Evolutionary conservation across 2,329 filamentous ascomycete species (phyloP).

Genomic region (Cercospora zeae-maydis): DNA sequence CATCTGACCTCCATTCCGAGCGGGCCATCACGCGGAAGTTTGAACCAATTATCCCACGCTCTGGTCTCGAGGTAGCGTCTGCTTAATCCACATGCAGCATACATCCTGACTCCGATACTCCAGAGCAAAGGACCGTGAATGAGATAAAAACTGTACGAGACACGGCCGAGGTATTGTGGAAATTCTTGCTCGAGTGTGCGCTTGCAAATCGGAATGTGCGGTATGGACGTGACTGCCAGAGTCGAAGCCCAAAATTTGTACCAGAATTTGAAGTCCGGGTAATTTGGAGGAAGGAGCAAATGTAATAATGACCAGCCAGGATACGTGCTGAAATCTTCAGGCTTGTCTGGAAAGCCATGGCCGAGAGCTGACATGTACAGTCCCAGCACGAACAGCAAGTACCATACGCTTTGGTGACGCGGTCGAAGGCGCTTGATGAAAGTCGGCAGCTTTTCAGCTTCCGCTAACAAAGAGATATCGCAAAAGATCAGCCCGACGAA

Average conservation of each 20-base stretch:
- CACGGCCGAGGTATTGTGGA: slow-evolving; percentile 59
- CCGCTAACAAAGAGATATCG: slow-evolving; percentile 54
- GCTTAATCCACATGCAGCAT: slow-evolving; percentile 46
- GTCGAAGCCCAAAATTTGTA: slow-evolving; percentile 46
- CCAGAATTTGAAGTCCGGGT: slow-evolving; percentile 31
- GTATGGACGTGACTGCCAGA: slow-evolving; percentile 54
- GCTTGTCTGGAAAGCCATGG: slow-evolving; percentile 50
- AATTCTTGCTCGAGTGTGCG: slow-evolving; percentile 56
- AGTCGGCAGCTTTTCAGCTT: slow-evolving; percentile 4
- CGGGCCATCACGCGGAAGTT: not conserved
- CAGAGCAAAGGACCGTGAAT: slow-evolving; percentile 61
- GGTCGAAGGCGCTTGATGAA: not conserved
- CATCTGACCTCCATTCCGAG: not conserved
- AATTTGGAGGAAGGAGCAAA: slow-evolving; percentile 41
- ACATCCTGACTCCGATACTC: slow-evolving; percentile 59
- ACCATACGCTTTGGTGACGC: slow-evolving; percentile 43
- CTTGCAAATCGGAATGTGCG: slow-evolving; percentile 56
- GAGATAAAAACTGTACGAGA: slow-evolving; percentile 61
- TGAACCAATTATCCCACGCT: not conserved
- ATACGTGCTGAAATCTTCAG: slow-evolving; percentile 31
- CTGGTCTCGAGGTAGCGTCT: not conserved
- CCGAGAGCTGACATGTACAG: slow-evolving; percentile 46
- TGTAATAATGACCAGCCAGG: slow-evolving; percentile 48
- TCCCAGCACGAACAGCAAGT: slow-evolving; percentile 50
- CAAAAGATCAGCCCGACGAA: slow-evolving; percentile 58